phyloP scores from a whole-genome alignment of 129 eudicot species.

The Flaveria ramosissima region DNA sequence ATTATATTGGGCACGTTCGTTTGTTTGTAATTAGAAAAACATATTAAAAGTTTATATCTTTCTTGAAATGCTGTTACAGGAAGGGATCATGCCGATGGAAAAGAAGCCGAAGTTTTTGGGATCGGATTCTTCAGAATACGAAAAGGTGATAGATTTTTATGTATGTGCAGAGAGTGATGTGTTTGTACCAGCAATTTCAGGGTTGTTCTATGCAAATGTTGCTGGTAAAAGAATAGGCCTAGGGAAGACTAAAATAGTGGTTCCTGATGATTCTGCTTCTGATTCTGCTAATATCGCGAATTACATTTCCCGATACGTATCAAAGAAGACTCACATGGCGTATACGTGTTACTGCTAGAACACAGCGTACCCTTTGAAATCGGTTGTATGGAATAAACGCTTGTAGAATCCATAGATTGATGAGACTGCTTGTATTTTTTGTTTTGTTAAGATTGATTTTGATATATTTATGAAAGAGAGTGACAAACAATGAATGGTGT shows the following conservation, averaged over 20 bases:
- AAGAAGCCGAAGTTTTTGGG: constrained; percentile 62
- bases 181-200: constrained; percentile 89
- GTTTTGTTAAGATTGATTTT: constrained; percentile 29
- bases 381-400: constrained; percentile 12
- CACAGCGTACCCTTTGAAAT: not conserved
- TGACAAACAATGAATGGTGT: constrained; percentile 22
- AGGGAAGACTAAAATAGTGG: constrained; percentile 88
- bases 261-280: constrained; percentile 58
- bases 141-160: constrained; percentile 84
- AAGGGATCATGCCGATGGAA: constrained; percentile 82
- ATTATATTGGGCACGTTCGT: no score
- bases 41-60: no score
- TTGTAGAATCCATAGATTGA: constrained; percentile 26
- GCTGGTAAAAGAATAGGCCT: constrained; percentile 91
- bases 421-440: constrained; percentile 20
- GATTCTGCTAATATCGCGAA: constrained; percentile 47
- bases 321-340: constrained; percentile 83
- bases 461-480: constrained; percentile 33
- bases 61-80: constrained; percentile 47
- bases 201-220: constrained; percentile 89
- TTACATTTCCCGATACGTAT: constrained; percentile 68
- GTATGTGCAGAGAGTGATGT: constrained; percentile 81
- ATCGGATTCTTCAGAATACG: constrained; percentile 64
- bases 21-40: no score
- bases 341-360: constrained; percentile 73